Conservation (phyloP, 2,329 filamentous ascomycete species). For the Clonostachys byssicola region DNA sequence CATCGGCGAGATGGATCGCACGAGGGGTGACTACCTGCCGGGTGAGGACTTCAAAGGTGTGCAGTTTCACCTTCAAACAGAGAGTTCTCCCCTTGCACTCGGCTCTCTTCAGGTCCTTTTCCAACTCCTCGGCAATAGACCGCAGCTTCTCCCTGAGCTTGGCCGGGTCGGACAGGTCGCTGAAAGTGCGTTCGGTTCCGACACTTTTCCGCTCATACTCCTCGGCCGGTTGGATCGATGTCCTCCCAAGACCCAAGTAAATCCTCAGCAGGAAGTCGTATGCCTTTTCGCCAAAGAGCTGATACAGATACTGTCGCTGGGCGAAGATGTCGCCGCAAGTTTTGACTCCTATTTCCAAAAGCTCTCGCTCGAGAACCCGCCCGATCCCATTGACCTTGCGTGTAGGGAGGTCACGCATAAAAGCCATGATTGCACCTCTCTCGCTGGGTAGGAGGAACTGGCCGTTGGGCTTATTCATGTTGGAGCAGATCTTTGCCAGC, state of each 20-base stretch:
- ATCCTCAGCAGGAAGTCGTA: conserved; percentile 82
- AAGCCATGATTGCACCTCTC: conserved; percentile 70
- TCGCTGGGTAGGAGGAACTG: conserved; percentile 76
- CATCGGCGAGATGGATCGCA: conserved; percentile 68
- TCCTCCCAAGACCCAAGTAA: conserved; percentile 82
- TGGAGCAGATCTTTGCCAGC: conserved; percentile 91
- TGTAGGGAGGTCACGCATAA: conserved; percentile 79
- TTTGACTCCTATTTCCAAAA: conserved; percentile 81
- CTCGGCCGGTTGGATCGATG: conserved; percentile 78
- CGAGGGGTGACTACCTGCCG: conserved; percentile 73
- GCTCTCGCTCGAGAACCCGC: conserved; percentile 85
- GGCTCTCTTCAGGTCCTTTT: conserved; percentile 76
- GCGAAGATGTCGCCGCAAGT: conserved; percentile 85
- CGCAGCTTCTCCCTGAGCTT: conserved; percentile 73
- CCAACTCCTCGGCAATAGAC: conserved; percentile 79
- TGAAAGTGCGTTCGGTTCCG: conserved; percentile 89
- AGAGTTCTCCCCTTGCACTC: conserved; percentile 88
- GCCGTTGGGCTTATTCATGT: conserved; percentile 94
- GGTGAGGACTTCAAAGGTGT: conserved; percentile 89
- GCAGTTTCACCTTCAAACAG: conserved; percentile 87
- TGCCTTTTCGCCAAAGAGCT: conserved; percentile 87
- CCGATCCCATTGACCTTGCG: conserved; percentile 96
- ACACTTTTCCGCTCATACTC: conserved; percentile 91
- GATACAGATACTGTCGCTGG: conserved; percentile 67
- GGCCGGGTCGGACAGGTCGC: conserved; percentile 66